Percentiles rank a stretch among this genome's conserved stretches.
Conservation (phyloP, 2,329 filamentous ascomycete genomes). For the Epichloe sibirici region DNA sequence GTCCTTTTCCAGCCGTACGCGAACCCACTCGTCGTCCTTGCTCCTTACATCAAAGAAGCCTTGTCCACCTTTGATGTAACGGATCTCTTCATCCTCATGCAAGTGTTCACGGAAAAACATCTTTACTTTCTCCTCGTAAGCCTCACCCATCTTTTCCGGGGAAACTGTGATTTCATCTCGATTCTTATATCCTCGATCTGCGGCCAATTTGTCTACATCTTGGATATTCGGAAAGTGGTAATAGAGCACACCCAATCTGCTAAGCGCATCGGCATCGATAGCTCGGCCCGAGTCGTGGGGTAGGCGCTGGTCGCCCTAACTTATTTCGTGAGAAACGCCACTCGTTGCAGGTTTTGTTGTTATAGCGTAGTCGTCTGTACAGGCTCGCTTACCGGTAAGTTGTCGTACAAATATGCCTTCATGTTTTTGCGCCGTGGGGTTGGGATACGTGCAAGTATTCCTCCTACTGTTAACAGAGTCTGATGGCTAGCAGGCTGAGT, state of each 20-base stretch:
- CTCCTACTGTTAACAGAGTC: neutral
- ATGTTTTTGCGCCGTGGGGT: constrained; percentile 22
- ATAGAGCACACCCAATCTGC: constrained; percentile 70
- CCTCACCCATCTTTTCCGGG: constrained; percentile 68
- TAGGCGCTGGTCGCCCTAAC: constrained; percentile 81
- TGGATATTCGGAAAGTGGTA: constrained; percentile 51
- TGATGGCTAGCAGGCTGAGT: too few relatives aligned
- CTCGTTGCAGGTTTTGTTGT: neutral
- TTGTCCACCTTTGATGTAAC: constrained; percentile 78
- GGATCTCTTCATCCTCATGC: constrained; percentile 97
- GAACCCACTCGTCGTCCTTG: constrained; percentile 75
- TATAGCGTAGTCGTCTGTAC: neutral
- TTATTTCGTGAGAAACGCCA: constrained; percentile 6
- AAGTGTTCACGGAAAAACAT: constrained; percentile 90
- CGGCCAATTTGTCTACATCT: constrained; percentile 62
- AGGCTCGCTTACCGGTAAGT: constrained; percentile 33
- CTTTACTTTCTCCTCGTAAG: constrained; percentile 90
- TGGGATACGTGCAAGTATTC: neutral
- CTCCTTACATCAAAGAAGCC: constrained; percentile 91
- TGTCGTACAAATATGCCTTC: constrained; percentile 48
- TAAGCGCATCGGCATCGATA: constrained; percentile 54
- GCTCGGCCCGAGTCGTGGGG: constrained; percentile 73
- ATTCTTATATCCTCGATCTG: constrained; percentile 76
- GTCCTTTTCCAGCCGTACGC: constrained; percentile 70
- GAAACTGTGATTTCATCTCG: constrained; percentile 88